A percentile compares a stretch with the other conserved stretches of the same genome.
Evolutionary conservation across 2,329 filamentous ascomycete species (phyloP).

Genomic region (Huntiella decipiens): DNA sequence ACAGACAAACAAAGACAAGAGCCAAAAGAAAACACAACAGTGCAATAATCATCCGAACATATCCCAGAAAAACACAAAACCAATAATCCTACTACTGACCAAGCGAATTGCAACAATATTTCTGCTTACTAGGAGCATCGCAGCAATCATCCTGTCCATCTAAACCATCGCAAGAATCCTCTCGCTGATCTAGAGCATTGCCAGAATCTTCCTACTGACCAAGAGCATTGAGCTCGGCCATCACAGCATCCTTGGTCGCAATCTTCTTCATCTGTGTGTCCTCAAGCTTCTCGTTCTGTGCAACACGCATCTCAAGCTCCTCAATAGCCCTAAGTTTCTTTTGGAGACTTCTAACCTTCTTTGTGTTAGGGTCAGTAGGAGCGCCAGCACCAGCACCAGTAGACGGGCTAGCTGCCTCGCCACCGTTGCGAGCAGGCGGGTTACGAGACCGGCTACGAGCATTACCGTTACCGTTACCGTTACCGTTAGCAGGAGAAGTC

Average conservation of each 20-base stretch:
- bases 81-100: not conserved
- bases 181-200: constrained; percentile 28
- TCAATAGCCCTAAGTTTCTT: constrained; percentile 98
- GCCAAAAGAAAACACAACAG: too few relatives aligned
- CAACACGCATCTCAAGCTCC: constrained; percentile 90
- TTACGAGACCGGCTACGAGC: constrained; percentile 36
- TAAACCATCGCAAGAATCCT: not conserved
- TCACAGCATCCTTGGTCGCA: constrained; percentile 62
- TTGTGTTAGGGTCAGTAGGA: constrained; percentile 54
- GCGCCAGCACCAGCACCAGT: constrained; percentile 16
- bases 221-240: constrained; percentile 59
- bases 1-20: too few relatives aligned
- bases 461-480: constrained; percentile 21
- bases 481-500: constrained; percentile 28
- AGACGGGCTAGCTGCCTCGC: not conserved
- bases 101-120: not conserved
- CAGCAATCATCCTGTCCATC: not conserved
- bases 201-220: constrained; percentile 16
- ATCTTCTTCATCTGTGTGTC: constrained; percentile 99
- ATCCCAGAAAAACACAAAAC: too few relatives aligned
- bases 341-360: constrained; percentile 81
- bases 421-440: constrained; percentile 16
- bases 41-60: too few relatives aligned
- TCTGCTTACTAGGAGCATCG: constrained; percentile 28
- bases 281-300: constrained; percentile 87